Base-by-base conservation (phyloP, 2,329 filamentous ascomycete species). In the Ophiosphaerella korrae region DNA sequence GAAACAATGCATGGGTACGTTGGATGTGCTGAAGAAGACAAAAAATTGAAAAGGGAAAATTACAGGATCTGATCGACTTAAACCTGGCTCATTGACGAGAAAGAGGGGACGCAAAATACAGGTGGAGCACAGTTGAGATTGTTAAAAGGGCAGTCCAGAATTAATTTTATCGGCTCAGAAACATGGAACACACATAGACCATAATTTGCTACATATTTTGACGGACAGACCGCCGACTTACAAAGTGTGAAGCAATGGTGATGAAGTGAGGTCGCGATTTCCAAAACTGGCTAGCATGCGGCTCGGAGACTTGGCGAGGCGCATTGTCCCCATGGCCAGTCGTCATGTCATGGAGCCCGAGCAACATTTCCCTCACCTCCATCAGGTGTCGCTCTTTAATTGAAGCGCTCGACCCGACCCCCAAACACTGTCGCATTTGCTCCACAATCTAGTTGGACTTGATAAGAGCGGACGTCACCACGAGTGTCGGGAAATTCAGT, bases 321-420 rank as follows among this genome's bases (percentile, higher is more conserved):
- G 56, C 56, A 40, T 43, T 49, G 48, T 41, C 44, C 40, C 51
- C 45, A 52, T 39, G 43, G 52, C 58, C 45, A 60, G 57, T 54
- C 56, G 56, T 62, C 58, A 60, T 62, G 53, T 51, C 43, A 60
- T 62, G 52, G 45, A 43, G 42, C 24, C 37, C 48, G 45, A 55
- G 53, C 54, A 62, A 53, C 53, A 53, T 36, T 54, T 48, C 56
- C 46, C 42, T 48, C 52, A 60, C 54, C 38, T 47, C 31, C 50
- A 49, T 32, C 50, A 45, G 43, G 51, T 52, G 50, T 38, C 53
- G 33, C 55, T 57, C 48, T 40, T 50, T 50, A 49, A 38, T 48
- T 52, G 29, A 42, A 46, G 48, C 29, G 21, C 14, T 50, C 37
- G 11, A 29, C 43, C 9, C 26, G 7, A 18, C 26, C 12, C 32